Evolutionary conservation across 352 stramenopile genomes (phyloP).

Genomic region (Globisporangium sylvaticum): DNA sequence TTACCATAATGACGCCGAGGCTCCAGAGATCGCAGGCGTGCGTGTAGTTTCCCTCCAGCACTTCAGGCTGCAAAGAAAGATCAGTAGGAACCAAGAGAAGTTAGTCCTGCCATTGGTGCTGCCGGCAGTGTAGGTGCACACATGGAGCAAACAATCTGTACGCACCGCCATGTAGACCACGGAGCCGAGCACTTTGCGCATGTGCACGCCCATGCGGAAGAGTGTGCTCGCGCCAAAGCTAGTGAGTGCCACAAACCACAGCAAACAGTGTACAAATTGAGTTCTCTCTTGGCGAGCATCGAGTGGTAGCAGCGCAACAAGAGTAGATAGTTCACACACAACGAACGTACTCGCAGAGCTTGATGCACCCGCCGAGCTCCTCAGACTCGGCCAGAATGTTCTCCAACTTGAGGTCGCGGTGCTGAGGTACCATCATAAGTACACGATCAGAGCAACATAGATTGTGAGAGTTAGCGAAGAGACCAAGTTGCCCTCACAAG

Average conservation of each 20-base stretch:
- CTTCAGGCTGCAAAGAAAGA: constrained; percentile 34
- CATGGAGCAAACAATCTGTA: not conserved
- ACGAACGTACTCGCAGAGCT: constrained; percentile 69
- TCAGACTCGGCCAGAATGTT: constrained; percentile 75
- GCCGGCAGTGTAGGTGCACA: not conserved
- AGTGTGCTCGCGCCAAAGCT: constrained; percentile 80
- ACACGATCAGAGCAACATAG: not conserved
- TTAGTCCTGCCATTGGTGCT: not conserved
- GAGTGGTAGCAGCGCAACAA: not conserved
- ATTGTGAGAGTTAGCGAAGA: not conserved
- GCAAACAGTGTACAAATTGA: not conserved
- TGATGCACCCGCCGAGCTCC: constrained; percentile 49
- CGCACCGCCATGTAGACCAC: constrained; percentile 84
- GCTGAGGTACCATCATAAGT: constrained; percentile 23
- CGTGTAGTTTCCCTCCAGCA: constrained; percentile 70
- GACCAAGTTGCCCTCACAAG: not conserved
- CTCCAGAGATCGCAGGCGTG: constrained; percentile 80
- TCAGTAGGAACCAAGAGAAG: not conserved
- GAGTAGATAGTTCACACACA: not conserved
- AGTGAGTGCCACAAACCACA: not conserved
- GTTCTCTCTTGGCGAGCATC: not conserved
- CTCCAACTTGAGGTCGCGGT: constrained; percentile 78
- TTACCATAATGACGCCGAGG: constrained; percentile 78
- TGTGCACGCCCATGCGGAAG: constrained; percentile 70
- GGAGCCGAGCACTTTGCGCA: constrained; percentile 75